Percentiles rank a stretch among this genome's conserved stretches.
phyloP scores from a whole-genome alignment of 805 yeast species.

The Wickerhamiella sergipiensis region DNA sequence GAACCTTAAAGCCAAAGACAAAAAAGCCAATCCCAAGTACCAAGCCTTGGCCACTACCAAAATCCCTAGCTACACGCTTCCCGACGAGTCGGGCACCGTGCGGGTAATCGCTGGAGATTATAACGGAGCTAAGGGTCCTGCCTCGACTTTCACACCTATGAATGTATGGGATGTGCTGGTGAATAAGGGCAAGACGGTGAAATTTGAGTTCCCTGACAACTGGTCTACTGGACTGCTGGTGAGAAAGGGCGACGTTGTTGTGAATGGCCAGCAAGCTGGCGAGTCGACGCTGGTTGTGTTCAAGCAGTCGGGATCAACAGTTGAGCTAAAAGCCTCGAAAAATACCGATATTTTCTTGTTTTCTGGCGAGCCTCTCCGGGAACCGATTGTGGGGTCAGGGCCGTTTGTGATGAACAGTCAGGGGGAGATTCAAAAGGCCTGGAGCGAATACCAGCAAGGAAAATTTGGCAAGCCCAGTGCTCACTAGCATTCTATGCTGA shows the following conservation, averaged over 20 bases:
- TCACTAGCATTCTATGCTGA: too few species aligned
- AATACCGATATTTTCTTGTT: conserved; percentile 54
- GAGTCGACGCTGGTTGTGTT: background rate
- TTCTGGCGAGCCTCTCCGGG: conserved; percentile 64
- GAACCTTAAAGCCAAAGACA: conserved; percentile 54
- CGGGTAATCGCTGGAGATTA: conserved; percentile 67
- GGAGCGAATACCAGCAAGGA: conserved; percentile 50
- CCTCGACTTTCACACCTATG: conserved; percentile 3
- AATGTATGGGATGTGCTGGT: conserved; percentile 1
- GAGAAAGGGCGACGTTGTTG: background rate
- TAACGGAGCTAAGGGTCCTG: conserved; percentile 33
- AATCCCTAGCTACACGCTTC: conserved; percentile 54
- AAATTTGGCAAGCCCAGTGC: conserved; percentile 1
- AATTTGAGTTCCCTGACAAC: background rate
- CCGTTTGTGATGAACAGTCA: conserved; percentile 73
- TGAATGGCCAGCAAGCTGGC: background rate
- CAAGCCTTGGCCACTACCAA: conserved; percentile 60
- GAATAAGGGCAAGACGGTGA: background rate
- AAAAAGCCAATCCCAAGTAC: conserved; percentile 57
- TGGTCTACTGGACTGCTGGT: background rate
- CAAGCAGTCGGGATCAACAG: background rate
- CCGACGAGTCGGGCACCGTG: conserved; percentile 37
- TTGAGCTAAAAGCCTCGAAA: conserved; percentile 10
- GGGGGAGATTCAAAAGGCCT: conserved; percentile 54
- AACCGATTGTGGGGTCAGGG: conserved; percentile 72